Percentiles rank a stretch among this genome's conserved stretches.
phyloP scores from a whole-genome alignment of 202 grass and related monocot species.

The Panicum virgatum region DNA sequence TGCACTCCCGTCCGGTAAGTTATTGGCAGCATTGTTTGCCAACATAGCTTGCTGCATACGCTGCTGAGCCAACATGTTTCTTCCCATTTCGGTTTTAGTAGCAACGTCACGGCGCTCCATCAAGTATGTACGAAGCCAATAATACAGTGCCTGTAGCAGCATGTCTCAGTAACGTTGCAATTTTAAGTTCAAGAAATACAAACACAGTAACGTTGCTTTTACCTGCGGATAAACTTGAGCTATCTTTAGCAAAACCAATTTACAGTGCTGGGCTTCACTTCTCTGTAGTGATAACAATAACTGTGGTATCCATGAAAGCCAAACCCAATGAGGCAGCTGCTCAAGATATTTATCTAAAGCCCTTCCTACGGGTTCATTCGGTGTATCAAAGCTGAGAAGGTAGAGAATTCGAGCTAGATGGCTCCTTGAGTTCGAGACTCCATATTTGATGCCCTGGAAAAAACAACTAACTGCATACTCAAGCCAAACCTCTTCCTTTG shows the following conservation, averaged over 20 bases:
- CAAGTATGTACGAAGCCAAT: constrained; percentile 97
- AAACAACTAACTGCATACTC: constrained; percentile 95
- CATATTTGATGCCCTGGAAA: constrained; percentile 96
- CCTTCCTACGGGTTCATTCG: constrained; percentile 86
- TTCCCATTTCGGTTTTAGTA: constrained; percentile 90
- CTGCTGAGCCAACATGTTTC: constrained; percentile 84
- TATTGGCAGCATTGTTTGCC: constrained; percentile 64
- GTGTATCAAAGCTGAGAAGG: constrained; percentile 97
- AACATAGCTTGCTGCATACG: constrained; percentile 91
- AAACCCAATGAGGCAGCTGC: constrained; percentile 96
- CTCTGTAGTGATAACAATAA: constrained; percentile 90
- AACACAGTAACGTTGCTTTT: constrained; percentile 24
- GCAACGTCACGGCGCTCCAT: constrained; percentile 98
- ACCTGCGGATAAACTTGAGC: constrained; percentile 99
- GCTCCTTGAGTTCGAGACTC: constrained; percentile 91
- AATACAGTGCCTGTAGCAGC: constrained; percentile 85
- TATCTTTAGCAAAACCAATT: constrained; percentile 97
- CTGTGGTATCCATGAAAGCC: constrained; percentile 99
- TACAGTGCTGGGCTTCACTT: constrained; percentile 91
- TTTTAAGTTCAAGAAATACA: constrained; percentile 30
- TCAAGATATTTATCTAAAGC: constrained; percentile 98
- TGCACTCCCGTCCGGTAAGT: constrained; percentile 43
- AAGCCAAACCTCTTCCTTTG: constrained; percentile 85
- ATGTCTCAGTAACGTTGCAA: constrained; percentile 23
- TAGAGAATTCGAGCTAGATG: constrained; percentile 97